Base-by-base conservation (phyloP, 2,329 filamentous ascomycete genomes). In the Cladophialophora psammophila region DNA sequence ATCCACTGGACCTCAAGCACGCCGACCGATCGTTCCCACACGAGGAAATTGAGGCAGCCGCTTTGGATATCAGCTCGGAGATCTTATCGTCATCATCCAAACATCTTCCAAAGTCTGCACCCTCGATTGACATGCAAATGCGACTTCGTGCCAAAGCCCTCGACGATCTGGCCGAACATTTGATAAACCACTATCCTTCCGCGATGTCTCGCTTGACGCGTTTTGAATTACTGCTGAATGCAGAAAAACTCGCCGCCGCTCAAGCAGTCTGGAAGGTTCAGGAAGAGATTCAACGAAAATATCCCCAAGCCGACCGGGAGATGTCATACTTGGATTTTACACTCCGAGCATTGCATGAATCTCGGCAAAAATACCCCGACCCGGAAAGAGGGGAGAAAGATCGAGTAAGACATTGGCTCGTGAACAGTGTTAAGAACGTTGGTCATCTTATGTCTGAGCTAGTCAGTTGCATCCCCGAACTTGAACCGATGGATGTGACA, bases 171-270 rank as follows among this genome's bases (percentile, higher is more conserved):
- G 91, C 92, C 62, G 81, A 83, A 2, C 88, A 95, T 72, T 80
- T 98, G 12, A 85, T 86, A 69, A 84, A 85, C 5, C 88, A 90
- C 36, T 89, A 88, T 67, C 80, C 82, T 36, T 84, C 88, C 32
- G 82, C 87, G 2, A 78, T 98, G 5, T 87, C 91, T 70, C 86
- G 88, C 48, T 81, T 81, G 31, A 89, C 89, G 1, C 88, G 89
- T 72, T 98, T 94, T 93, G 85, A 86, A 69, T 80, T 99, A 36
- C 82, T 99, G n/a, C 91, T 89, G 84, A 89, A 94, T 74, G 94
- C 94, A 0, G 95, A 99, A 78, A 97, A 94, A 78, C 86, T 98
- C 80, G 88, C 90, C 52, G 91, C 93, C 40, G 92, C 93, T 18
- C 85, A 87, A 67, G 84, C 88, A 54, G 84, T 98, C 42, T 98